Percentiles rank a stretch among this genome's conserved stretches.
Evolutionary conservation across 202 grass and related monocot species (phyloP).

Genomic region (Zizania palustris): DNA sequence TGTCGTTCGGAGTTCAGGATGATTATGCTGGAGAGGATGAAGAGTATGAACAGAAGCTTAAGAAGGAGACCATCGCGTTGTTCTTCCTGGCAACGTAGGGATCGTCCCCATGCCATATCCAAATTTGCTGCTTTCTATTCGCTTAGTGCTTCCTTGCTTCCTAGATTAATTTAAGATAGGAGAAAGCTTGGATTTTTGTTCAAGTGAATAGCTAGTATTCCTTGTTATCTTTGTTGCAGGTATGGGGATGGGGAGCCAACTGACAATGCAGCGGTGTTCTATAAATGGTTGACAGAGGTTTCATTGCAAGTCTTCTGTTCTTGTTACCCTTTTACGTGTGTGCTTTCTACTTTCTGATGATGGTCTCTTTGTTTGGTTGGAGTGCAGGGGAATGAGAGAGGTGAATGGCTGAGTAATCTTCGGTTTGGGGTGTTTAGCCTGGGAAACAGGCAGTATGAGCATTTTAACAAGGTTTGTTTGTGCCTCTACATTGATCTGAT

Average conservation of each 20-base stretch:
- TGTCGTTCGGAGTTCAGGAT: slow-evolving; percentile 34
- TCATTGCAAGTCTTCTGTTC: neutral
- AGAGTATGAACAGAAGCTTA: slow-evolving; percentile 64
- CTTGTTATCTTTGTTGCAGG: slow-evolving; percentile 23
- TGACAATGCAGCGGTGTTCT: slow-evolving; percentile 62
- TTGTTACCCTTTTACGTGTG: neutral
- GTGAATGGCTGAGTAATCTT: slow-evolving; percentile 56
- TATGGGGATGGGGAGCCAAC: slow-evolving; percentile 75
- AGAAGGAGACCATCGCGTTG: slow-evolving; percentile 61
- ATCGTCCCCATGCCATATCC: neutral
- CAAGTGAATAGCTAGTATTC: neutral
- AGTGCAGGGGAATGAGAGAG: slow-evolving; percentile 56
- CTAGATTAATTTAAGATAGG: neutral
- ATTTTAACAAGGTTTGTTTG: slow-evolving; percentile 73
- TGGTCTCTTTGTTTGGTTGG: slow-evolving; percentile 7
- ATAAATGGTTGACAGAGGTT: slow-evolving; percentile 71
- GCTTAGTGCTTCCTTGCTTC: neutral
- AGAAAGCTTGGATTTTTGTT: neutral
- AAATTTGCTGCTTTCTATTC: neutral
- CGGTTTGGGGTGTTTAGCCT: slow-evolving; percentile 63
- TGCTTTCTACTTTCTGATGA: neutral
- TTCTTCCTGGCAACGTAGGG: slow-evolving; percentile 75
- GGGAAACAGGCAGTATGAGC: slow-evolving; percentile 70
- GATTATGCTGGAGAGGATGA: slow-evolving; percentile 59
- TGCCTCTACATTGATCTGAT: neutral